Base-by-base conservation (phyloP, 2,329 filamentous ascomycete species). In the Botryotinia narcissicola region DNA sequence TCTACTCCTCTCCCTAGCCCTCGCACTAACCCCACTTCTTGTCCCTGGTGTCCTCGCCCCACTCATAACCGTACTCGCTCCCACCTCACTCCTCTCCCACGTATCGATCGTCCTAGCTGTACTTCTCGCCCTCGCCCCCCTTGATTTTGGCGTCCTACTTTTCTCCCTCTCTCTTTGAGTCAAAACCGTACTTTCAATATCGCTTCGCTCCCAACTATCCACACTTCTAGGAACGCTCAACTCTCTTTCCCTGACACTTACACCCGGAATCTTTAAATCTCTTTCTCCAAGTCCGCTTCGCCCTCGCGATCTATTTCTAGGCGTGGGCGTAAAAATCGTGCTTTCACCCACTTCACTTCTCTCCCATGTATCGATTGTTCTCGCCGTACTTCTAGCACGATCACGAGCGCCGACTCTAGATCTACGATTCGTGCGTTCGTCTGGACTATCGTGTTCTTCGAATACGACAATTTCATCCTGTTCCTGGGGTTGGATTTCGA, bases 71-170 rank as follows among this genome's bases (percentile, higher is more conserved):
- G 63, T 67, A 12, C 63, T 67, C 32, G 25, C 46, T 25, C 63
- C 46, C 16, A 68, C 64, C 25, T 68, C 64, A 68, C 64, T 68
- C 48, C 64, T 68, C 25, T 68, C 64, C 64, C 64, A 68, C 8
- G 64, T 54, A 32, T 68, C 64, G 40, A 68, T 40, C 35, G 46
- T 67, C 9, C 67, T 59, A 54, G 67, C 32, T n/a, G 67, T 46
- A 70, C 67, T 70, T 25, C 51, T 60, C 16, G 40, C 54, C 12
- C 54, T 68, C 8, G 48, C 51, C 46, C 32, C 46, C n/a, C 32
- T 67, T 29, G 20, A 37, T 46, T 48, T 51, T 8, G n/a, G 61
- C 40, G 59, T 68, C 2, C 25, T 37, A 40, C 64, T 68, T 51
- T 57, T 68, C 16, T 63, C 61, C 18, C 40, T 22, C n/a, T 64